Evolutionary conservation across 306 rosid genomes (phyloP).

Genomic region (Medicago arabica): DNA sequence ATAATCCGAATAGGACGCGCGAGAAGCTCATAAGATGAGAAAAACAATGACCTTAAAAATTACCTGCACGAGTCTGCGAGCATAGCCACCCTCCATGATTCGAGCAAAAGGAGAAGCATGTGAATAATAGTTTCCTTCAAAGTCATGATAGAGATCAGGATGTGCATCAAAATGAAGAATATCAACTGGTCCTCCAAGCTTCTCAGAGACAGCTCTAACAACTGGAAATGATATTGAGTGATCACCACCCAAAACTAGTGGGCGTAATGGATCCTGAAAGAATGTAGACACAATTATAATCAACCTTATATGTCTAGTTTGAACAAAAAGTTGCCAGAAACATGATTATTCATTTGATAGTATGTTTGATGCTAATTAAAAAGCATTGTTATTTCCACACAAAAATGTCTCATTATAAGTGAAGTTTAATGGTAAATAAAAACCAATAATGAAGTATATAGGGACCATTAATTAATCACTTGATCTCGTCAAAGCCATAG

Average conservation of each 20-base stretch:
- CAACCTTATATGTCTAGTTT: not conserved
- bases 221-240: conserved; percentile 88
- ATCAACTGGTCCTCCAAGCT: conserved; percentile 86
- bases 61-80: conserved; percentile 83
- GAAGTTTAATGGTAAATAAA: no score
- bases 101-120: conserved; percentile 96
- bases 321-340: not conserved
- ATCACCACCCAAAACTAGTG: conserved; percentile 89
- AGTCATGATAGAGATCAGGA: conserved; percentile 77
- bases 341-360: not conserved
- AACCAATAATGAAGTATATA: not conserved
- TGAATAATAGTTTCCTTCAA: conserved; percentile 79
- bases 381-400: no score
- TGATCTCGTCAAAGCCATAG: no score
- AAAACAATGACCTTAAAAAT: no score
- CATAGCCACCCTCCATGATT: conserved; percentile 93
- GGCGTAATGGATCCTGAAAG: conserved; percentile 76
- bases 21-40: no score
- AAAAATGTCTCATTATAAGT: no score
- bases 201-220: conserved; percentile 80
- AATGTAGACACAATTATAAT: conserved; percentile 18
- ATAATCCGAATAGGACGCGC: no score
- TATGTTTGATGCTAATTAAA: not conserved
- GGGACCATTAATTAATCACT: no score
- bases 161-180: conserved; percentile 94